Evolutionary conservation across 176 grass and related monocot genomes (phyloP), one percentile per base, ranked within the genome.

Genomic region (maize (Zea mays)): DNA sequence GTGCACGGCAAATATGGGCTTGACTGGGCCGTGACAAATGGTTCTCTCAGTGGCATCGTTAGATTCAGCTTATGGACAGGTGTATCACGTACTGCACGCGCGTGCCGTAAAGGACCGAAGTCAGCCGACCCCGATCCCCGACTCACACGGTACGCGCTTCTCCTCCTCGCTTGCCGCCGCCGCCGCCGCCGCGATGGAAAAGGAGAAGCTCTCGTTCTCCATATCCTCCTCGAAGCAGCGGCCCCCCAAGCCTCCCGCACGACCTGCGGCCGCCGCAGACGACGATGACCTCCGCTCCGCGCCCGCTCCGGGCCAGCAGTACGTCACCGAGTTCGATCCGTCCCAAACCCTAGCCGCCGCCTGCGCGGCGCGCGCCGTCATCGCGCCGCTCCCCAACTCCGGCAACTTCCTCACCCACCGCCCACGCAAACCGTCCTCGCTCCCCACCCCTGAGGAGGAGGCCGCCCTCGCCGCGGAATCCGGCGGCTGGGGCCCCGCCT

Each of bases 251-350:
- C 68, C 86, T 4, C 54, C 83, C 34, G 33, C 74, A 0, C 75
- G 67, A 34, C 46, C 67, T 36, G 33, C 50, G 4, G 58, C 82
- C 4, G 68, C 42, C 19, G 35, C 42, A 0, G 56, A 40, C 19
- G 54, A 58, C 17, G 66, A 56, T 5, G 68, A 5, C 54, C 66
- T 54, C 7, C 68, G 61, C 16, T 36, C 75, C 48, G 76, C 72
- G 43, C 4, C 68, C 3, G 72, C 71, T 19, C 64, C 77, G 58
- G 62, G 70, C 55, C 87, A 49, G 76, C 87, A 83, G 62, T 98
- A 90, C 62, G 92, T 98, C 77, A 95, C 90, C 46, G 87, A 84
- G 75, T 99, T 99, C 90, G 96, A 95, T 82, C 74, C 89, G 5
- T 78, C 87, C 27, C 83, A 86, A 88, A 85, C 91, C 66, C 85